Base-by-base conservation (phyloP, 139 green algal genomes). In the Coccomyxa sp. region DNA sequence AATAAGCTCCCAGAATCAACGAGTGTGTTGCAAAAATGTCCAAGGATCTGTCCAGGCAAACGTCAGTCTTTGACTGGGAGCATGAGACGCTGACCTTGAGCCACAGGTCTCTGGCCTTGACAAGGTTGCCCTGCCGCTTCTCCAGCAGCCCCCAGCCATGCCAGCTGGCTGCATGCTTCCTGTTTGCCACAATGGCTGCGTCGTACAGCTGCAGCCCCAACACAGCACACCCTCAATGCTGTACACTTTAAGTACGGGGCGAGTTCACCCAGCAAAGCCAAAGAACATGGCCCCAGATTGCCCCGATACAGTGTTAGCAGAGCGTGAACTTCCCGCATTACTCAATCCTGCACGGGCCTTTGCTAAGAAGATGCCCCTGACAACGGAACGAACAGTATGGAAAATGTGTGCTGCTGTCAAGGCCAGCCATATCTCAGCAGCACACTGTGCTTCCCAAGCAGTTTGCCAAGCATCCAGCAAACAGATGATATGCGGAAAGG, bases 121-220 rank as follows among this genome's bases (percentile, higher is more conserved):
- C 71, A 77, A 94, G 94, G 86, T 98, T 97, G 45, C 97, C 97
- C 82, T 96, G 80, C 21, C 77, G 78, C 90, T 95, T 95, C 90
- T 99, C 97, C 83, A 99, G 90, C 86, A 97, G 90, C 15, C 96
- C 97, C 97, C 97, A 99, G 74, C 94, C 96, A 88, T 99, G 97
- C 93, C 95, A 99, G 0, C 96, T 94, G 13, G 95, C 95, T 28
- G 93, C 94, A 82, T 99, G 97, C 77, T 81, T 84, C 27, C 86
- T 81, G 84, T 97, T 89, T 58, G 96, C 96, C 63, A 96, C 93
- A 14, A 94, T 89, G 0, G 97, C 97, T 0, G 96, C 96, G 83
- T 99, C 95, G 85, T 94, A 99, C 76, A 97, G 90, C 90, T 51
- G 38, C 38, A 51, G 38, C 38, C 38, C 38, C 38, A 51, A 51